Base-by-base conservation (phyloP, 1,139 yeast species). In the Taphrina betulina region DNA sequence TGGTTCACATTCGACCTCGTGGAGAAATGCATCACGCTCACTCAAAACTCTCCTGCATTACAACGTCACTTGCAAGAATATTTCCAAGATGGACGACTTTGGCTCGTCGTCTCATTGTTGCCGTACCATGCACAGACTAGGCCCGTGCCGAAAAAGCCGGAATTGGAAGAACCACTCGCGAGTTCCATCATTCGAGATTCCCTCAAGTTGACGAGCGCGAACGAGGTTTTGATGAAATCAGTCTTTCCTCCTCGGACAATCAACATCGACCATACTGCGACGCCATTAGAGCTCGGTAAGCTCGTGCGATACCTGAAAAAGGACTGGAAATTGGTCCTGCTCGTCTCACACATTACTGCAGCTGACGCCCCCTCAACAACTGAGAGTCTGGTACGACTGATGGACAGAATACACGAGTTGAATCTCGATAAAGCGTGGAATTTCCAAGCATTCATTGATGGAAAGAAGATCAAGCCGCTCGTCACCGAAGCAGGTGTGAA, bases 161-260 rank as follows among this genome's bases (percentile, higher is more conserved):
- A 31, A 22, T n/a, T 33, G 20, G 33, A 23, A 43, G 50, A 42
- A 16, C 56, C 50, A 1, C 16, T 43, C 17, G 56, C 40, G 12
- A 37, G 50, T 23, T 36, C 34, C 42, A 29, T 42, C 48, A 35
- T 52, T 10, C 56, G 56, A 5, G 38, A 52, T 20, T 22, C 23
- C 26, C 43, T 52, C 17, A 52, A 52, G 29, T 20, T 52, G 16
- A 50, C 54, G 17, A 24, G 44, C n/a, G 37, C 44, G 10, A 45
- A 34, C 40, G 54, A 50, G 16, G 5, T 14, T 14, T 42, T 50
- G 17, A 31, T 34, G 20, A 12, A 28, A 17, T 38, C 44, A 12
- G 23, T 41, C 2, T 50, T 40, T 19, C 54, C 54, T 4, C 52
- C 52, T 5, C 48, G 48, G 16, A 8, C 12, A 10, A 29, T 43